Base-by-base conservation (phyloP, 202 grass and related monocot species). In the Carex sylvatica region DNA sequence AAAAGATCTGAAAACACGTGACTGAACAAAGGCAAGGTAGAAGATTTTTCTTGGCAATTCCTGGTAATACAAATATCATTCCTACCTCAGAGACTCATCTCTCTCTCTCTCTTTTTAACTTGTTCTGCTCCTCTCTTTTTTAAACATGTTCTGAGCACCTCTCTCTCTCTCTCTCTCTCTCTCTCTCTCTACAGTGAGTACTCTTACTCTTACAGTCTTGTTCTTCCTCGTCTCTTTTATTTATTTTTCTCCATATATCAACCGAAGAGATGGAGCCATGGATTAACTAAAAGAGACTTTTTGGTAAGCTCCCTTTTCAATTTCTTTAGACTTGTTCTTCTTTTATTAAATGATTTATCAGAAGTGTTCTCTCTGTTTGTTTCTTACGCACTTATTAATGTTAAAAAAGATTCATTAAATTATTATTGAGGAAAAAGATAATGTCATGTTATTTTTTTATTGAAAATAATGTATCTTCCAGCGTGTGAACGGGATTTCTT, bases 31-130 rank as follows among this genome's bases (percentile, higher is more conserved):
- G 12, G 35, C 44, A 59, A 78, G 5, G 8, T 28, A 65, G 7
- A n/a, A 64, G 61, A 82, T 64, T 18, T 65, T 81, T 82, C 80
- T 56, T 53, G 6, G 16, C 80, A 35, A 80, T 49, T 66, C 9
- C 22, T 51, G 80, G 62, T 65, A 12, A 56, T 55, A 82, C 62
- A 82, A 82, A 82, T 82, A 19, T 82, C 62, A 54, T 52, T 23
- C 80, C 63, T 13, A 68, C 80, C 78, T 82, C 63, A n/a, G n/a
- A n/a, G n/a, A 2, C 28, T 28, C 28, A 30, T 59, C 38, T 65
- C 8, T 81, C 60, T 66, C 22, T 65, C 78, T 49, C 62, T 82
- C 13, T 52, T n/a, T n/a, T n/a, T 8, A 49, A 12, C 46, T 49
- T 49, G 46, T 49, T 49, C 46, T 49, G 46, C 46, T 49, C 66